Percentiles rank a stretch among this genome's conserved stretches.
phyloP scores from a whole-genome alignment of 768 basidiomycete genomes.

The Agaricus blazei region DNA sequence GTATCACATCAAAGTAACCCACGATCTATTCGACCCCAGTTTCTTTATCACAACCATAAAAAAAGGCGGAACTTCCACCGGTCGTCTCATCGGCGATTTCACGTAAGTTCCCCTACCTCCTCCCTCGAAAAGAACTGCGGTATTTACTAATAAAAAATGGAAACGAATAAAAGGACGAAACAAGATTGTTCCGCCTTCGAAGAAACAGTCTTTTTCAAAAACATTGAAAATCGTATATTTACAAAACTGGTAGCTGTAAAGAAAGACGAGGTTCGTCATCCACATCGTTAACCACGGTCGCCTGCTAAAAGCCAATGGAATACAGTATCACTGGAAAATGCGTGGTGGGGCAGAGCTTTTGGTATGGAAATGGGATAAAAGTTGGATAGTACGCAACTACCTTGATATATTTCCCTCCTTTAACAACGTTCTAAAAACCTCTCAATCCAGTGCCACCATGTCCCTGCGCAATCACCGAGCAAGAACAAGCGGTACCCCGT shows the following conservation, averaged over 20 bases:
- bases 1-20: slow-evolving; percentile 15
- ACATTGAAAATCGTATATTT: slow-evolving; percentile 1
- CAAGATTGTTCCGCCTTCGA: not conserved
- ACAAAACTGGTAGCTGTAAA: not conserved
- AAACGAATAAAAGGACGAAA: not conserved
- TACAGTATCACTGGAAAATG: slow-evolving; percentile 6
- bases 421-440: not conserved
- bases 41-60: slow-evolving; percentile 16
- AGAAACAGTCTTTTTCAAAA: slow-evolving; percentile 6
- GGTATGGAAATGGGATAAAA: slow-evolving; percentile 5
- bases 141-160: not conserved
- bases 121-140: not conserved
- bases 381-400: not conserved
- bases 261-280: slow-evolving; percentile 5
- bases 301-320: not conserved
- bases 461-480: not conserved
- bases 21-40: slow-evolving; percentile 17
- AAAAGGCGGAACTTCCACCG: slow-evolving; percentile 13
- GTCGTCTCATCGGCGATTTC: slow-evolving; percentile 16
- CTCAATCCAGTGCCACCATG: not conserved
- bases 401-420: not conserved
- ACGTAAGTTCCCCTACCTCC: slow-evolving; percentile 9
- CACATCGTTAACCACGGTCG: not conserved
- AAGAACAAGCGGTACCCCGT: slow-evolving; percentile 3
- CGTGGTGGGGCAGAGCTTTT: not conserved